phyloP scores from a whole-genome alignment of 2,329 filamentous ascomycete species.

The Penicillium sp. region DNA sequence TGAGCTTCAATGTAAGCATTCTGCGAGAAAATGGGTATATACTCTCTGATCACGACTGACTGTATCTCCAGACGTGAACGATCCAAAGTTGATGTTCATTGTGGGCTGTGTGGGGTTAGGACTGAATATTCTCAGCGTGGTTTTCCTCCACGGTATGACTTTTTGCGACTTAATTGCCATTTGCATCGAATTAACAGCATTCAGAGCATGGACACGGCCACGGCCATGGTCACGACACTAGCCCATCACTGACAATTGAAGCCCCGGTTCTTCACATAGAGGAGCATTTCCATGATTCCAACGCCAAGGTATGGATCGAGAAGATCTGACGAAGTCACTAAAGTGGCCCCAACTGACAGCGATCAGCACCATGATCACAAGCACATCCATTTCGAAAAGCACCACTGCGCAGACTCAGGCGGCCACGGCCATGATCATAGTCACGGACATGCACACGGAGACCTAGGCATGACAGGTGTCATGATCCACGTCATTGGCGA shows the following conservation, averaged over 20 bases:
- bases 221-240: constrained; percentile 1
- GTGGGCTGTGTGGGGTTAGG: constrained; percentile 64
- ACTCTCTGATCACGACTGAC: constrained; percentile 4
- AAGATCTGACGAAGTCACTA: neutral
- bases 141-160: constrained; percentile 59
- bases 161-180: neutral
- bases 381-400: constrained; percentile 19
- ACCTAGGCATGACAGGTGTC: constrained; percentile 69
- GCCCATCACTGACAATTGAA: constrained; percentile 9
- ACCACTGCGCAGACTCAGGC: constrained; percentile 3
- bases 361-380: constrained; percentile 27
- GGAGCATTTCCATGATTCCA: constrained; percentile 11
- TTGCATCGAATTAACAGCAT: constrained; percentile 5
- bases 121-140: constrained; percentile 63
- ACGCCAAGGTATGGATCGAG: constrained; percentile 12
- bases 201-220: constrained; percentile 23
- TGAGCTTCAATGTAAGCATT: constrained; percentile 28
- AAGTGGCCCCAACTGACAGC: neutral
- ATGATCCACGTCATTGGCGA: constrained; percentile 69
- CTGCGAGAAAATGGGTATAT: too few species aligned
- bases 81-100: constrained; percentile 64
- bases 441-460: constrained; percentile 37
- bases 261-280: constrained; percentile 5
- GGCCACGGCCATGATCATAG: constrained; percentile 23
- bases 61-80: constrained; percentile 52